A percentile compares a stretch with the other conserved stretches of the same genome.
Conservation (phyloP, 768 basidiomycete genomes). For the Kwoniella dendrophila region DNA sequence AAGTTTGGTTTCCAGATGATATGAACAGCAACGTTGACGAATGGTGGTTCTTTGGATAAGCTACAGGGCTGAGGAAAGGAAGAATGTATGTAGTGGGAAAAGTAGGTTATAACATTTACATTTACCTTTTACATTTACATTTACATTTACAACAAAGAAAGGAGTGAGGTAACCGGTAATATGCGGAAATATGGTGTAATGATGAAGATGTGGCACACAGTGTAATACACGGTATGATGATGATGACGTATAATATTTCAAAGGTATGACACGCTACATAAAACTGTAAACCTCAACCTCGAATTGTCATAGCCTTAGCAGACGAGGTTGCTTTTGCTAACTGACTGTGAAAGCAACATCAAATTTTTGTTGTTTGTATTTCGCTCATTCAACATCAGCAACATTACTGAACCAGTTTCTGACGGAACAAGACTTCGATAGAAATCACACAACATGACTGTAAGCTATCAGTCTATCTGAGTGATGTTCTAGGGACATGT, state of each 20-base stretch:
- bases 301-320: background rate
- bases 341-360: too few species aligned
- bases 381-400: background rate
- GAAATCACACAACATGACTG: constrained; percentile 3
- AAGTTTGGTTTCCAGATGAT: background rate
- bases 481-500: background rate
- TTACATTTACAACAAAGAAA: background rate
- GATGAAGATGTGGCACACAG: constrained; percentile 5
- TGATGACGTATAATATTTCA: constrained; percentile 4
- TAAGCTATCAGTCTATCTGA: background rate
- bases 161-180: constrained; percentile 2
- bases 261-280: constrained; percentile 11
- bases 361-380: background rate
- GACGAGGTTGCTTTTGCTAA: background rate
- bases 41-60: too few species aligned
- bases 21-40: too few species aligned
- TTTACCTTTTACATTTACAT: background rate
- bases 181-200: constrained; percentile 1
- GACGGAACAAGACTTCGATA: background rate
- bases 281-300: too few species aligned
- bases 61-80: too few species aligned
- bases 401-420: background rate
- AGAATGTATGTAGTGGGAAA: background rate
- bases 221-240: background rate
- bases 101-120: too few species aligned